Base-by-base conservation (phyloP, 163 green algal genomes). In the Chlorella variabilis region DNA sequence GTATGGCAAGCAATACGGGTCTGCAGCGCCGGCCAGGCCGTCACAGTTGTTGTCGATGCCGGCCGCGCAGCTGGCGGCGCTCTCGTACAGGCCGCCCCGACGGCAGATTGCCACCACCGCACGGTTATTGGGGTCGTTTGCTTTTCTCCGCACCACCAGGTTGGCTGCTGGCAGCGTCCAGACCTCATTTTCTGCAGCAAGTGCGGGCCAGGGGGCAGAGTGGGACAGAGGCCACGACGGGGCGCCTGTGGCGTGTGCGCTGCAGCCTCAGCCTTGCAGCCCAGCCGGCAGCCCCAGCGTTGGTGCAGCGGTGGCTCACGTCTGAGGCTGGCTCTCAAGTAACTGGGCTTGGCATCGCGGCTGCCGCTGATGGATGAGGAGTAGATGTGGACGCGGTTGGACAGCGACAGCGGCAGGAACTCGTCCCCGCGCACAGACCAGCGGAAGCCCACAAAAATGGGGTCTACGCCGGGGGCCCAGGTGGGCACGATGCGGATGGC, bases 11-110 rank as follows among this genome's bases (percentile, higher is more conserved):
- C 66, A 73, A 21, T 21, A 11, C 2, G 66, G 66, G 39, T 73
- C 66, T 5, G 33, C 66, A 2, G 27, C 38, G 1, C 66, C 66
- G 0, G 66, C 66, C 66, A 56, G 41, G 23, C 41, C 41, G 66
- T 56, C 56, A 38, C 66, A 73, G 66, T 73, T 41, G 23, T 23
- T 34, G 38, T 73, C 66, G 66, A 73, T 38, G 38, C 27, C 27
- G 66, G 23, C 27, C 2, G 66, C 66, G 25, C 66, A 73, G 38
- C 38, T 58, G 2, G 38, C 21, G 17, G 66, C 38, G 2, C 21
- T 73, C 54, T 63, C 54, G 29, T 34, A 38, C 1, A 27, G 20
- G 23, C 38, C 66, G 20, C 66, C 41, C 38, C 39, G 33, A 38
- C 66, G 66, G 38, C 66, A 73, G 23, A 73, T 34, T 13, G 38